Base-by-base conservation (phyloP, 805 yeast species). In the Starmerella roubikii region DNA sequence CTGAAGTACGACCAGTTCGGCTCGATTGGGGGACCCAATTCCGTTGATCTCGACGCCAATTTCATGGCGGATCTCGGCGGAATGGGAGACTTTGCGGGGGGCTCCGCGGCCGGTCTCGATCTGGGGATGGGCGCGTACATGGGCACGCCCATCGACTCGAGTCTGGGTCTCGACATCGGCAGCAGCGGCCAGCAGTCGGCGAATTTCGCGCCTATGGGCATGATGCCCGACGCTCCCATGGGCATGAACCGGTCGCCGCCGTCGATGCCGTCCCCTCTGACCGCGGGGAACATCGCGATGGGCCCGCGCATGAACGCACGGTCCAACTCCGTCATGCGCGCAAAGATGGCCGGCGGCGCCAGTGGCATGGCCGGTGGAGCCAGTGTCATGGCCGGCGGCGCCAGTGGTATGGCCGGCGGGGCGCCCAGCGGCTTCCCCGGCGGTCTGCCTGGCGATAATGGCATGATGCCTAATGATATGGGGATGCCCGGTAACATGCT, bases 1-100 rank as follows among this genome's bases (percentile, higher is more conserved):
- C 28, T 27, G 32, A 31, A 17, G 13, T 45, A 41, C 35, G 47
- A 40, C 34, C 46, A 35, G 36, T 37, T 39, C 25, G 30, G 30
- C 19, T 16, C 26, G 24, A 37, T 30, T 30, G 39, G 37, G 17
- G 22, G 25, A 16, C 18, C 16, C n/a, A 20, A 20, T 11, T 10
- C 10, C 31, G 34, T 26, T 9, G 25, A 13, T 13, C 37, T 30
- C 34, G 18, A 10, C 24, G 22, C 26, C 17, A 28, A 23, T 12
- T 30, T 33, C 18, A 34, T 39, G 35, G 35, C 38, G 21, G 30
- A 34, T 23, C 4, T 30, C 13, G 32, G 29, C 30, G 26, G 34
- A 29, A 31, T 21, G 32, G 39, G 36, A 10, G 24, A 22, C 24
- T 10, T 22, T 22, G 24, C 7, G 10, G 24, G 24, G 7, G 24